Percentiles rank a stretch among this genome's conserved stretches.
phyloP scores from a whole-genome alignment of 495 filamentous ascomycete species.

The Sordaria brevicollis region DNA sequence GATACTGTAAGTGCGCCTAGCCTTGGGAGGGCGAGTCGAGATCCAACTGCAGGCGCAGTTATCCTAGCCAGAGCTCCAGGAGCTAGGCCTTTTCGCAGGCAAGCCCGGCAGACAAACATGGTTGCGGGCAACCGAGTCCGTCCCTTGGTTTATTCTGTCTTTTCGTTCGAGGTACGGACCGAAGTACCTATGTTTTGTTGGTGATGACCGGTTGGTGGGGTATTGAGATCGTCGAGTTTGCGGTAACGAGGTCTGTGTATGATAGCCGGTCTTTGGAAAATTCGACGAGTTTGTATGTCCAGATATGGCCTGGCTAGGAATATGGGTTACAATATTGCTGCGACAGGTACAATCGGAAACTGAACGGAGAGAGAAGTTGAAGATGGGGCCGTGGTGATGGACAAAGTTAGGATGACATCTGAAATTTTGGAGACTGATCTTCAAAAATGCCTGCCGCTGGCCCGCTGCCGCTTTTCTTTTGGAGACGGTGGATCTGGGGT shows the following conservation, averaged over 20 bases:
- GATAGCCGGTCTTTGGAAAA: background rate
- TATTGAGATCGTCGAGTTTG: background rate
- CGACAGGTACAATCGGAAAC: background rate
- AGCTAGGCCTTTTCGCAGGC: slow-evolving; percentile 17
- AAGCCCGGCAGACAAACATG: slow-evolving; percentile 34
- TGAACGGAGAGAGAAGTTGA: background rate
- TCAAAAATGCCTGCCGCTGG: background rate
- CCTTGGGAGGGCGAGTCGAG: background rate
- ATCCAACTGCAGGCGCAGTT: background rate
- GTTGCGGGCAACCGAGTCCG: background rate
- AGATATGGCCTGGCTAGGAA: background rate
- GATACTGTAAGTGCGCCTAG: background rate
- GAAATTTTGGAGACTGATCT: background rate
- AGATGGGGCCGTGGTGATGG: background rate
- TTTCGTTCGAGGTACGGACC: background rate
- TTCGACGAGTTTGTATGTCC: background rate
- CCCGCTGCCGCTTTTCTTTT: background rate
- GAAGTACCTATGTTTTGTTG: background rate
- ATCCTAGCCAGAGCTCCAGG: background rate
- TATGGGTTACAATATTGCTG: background rate
- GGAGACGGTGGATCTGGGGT: background rate
- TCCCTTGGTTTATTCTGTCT: background rate
- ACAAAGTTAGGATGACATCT: background rate
- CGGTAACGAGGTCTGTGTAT: background rate
- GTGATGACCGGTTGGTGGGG: background rate